Conservation (phyloP, 2,329 filamentous ascomycete species). For the Fusarium papillatum region DNA sequence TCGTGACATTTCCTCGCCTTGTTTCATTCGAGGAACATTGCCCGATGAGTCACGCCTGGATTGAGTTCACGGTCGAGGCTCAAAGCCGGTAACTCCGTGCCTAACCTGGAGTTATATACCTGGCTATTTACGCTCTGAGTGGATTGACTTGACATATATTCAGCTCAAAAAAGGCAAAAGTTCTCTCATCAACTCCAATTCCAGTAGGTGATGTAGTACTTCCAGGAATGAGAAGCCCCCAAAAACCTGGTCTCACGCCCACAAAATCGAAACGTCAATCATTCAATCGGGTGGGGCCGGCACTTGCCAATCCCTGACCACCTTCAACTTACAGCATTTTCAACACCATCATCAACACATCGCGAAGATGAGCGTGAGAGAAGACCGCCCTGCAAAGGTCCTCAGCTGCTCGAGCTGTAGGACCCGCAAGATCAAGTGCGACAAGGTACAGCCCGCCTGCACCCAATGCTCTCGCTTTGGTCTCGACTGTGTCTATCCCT, state of each 20-base stretch:
- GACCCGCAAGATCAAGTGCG: conserved; percentile 73
- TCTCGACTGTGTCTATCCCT: conserved; percentile 61
- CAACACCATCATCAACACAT: not conserved
- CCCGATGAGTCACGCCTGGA: not conserved
- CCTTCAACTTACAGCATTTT: conserved; percentile 26
- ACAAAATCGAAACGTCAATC: conserved; percentile 31
- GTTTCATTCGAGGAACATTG: not conserved
- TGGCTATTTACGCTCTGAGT: no score
- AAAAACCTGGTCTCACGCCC: conserved; percentile 5
- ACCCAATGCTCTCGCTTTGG: conserved; percentile 62
- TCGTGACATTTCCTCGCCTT: not conserved
- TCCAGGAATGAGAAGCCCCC: not conserved
- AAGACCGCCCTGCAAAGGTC: conserved; percentile 47
- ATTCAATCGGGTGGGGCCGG: conserved; percentile 25
- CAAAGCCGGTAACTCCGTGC: not conserved
- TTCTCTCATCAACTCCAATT: not conserved
- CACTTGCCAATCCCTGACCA: conserved; percentile 13
- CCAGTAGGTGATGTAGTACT: not conserved
- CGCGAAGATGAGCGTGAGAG: conserved; percentile 34
- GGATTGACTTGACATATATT: not conserved
- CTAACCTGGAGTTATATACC: not conserved
- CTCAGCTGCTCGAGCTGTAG: conserved; percentile 73
- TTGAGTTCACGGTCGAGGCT: not conserved
- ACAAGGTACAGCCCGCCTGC: conserved; percentile 66
- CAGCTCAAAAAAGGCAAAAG: not conserved